Percentiles rank a stretch among this genome's conserved stretches.
These are phyloP conservation scores for Haplosporangium sp. DNA, from an alignment of 371 early-diverging fungal genomes.

Conservation along the genomic window DNA sequence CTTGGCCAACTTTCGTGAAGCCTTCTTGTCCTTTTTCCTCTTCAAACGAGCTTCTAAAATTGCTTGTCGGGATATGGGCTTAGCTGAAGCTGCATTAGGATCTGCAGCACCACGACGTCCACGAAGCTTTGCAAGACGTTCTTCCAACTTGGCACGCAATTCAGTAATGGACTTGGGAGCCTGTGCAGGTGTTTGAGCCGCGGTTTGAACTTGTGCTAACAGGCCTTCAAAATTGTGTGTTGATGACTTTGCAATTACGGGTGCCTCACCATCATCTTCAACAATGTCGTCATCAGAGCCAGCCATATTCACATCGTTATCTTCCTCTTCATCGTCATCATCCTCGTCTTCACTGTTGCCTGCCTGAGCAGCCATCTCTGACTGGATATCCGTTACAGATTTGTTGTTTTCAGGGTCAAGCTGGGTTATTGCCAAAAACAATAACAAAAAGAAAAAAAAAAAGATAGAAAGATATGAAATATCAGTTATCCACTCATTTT, in stretches of 20 bases:
- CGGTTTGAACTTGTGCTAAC: slow-evolving; percentile 51
- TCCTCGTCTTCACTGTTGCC: slow-evolving; percentile 52
- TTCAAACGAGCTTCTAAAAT: slow-evolving; percentile 82
- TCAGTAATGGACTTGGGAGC: slow-evolving; percentile 66
- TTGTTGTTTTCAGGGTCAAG: slow-evolving; percentile 67
- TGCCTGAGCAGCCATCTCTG: slow-evolving; percentile 56
- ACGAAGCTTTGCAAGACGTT: slow-evolving; percentile 76
- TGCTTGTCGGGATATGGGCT: slow-evolving; percentile 77
- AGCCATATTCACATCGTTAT: slow-evolving; percentile 19
- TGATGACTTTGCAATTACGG: slow-evolving; percentile 42
- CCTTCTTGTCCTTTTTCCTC: slow-evolving; percentile 79
- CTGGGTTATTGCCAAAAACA: slow-evolving; percentile 22
- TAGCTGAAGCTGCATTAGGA: slow-evolving; percentile 47
- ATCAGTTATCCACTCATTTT: background rate
- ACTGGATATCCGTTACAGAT: slow-evolving; percentile 64
- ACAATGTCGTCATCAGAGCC: slow-evolving; percentile 25
- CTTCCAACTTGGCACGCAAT: slow-evolving; percentile 76
- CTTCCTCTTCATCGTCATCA: slow-evolving; percentile 39
- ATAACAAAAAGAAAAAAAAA: background rate
- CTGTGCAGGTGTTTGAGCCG: slow-evolving; percentile 54
- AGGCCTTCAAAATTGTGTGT: slow-evolving; percentile 53
- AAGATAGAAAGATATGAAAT: background rate
- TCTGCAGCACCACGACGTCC: slow-evolving; percentile 74
- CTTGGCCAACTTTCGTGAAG: slow-evolving; percentile 75
- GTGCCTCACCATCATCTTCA: slow-evolving; percentile 55